Percentiles rank a stretch among this genome's conserved stretches.
Evolutionary conservation across 106 monocot species (phyloP).

Genomic region (Posidonia australis): DNA sequence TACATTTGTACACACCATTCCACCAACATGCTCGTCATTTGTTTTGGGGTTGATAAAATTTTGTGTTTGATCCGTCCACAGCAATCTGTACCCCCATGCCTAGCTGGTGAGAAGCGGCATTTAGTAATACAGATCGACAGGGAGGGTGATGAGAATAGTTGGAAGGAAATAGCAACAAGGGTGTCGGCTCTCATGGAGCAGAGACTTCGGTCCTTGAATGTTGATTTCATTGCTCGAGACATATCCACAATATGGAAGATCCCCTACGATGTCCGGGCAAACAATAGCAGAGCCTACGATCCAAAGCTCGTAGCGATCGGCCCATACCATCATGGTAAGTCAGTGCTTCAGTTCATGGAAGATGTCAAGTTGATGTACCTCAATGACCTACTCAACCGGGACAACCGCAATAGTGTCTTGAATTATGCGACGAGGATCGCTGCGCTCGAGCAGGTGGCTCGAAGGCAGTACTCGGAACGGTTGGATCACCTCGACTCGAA

Average conservation of each 20-base stretch:
- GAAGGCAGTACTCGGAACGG: constrained; percentile 6
- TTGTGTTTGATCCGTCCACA: no score
- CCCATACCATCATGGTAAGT: constrained; percentile 9
- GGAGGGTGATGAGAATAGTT: no score
- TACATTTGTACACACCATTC: no score
- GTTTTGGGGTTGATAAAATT: no score
- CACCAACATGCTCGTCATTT: no score
- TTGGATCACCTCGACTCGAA: not conserved
- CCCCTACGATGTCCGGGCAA: not conserved
- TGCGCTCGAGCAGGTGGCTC: not conserved
- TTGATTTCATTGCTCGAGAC: not conserved
- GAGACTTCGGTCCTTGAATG: not conserved
- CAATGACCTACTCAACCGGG: not conserved
- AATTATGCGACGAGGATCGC: not conserved
- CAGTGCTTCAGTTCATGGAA: constrained; percentile 8
- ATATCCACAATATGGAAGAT: constrained; percentile 3
- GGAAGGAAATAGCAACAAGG: not conserved
- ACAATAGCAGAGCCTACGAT: constrained; percentile 4
- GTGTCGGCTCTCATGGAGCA: not conserved
- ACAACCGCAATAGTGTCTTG: not conserved
- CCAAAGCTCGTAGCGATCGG: constrained; percentile 16
- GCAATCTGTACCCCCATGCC: no score
- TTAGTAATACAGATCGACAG: no score
- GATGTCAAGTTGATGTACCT: constrained; percentile 8
- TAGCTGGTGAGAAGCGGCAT: no score